Evolutionary conservation across 2,329 filamentous ascomycete genomes (phyloP), one percentile per base, ranked within the genome.

Genomic region (Fonsecaea erecta): DNA sequence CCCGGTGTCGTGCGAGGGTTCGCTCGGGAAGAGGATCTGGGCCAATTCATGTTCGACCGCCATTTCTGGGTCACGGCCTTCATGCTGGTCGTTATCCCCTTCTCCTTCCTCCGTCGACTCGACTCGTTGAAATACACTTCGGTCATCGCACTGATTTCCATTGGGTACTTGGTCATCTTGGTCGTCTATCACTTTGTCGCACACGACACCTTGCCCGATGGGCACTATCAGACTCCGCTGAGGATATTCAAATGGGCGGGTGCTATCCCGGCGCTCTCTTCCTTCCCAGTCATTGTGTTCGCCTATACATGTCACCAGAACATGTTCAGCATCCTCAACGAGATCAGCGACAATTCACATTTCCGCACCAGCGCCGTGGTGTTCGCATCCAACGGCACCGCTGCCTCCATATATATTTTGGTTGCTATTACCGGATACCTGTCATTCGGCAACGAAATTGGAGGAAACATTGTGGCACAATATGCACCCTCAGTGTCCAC

Each of bases 231-330:
- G 60, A 90, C 91, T 12, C 85, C 89, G 9, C 87, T 99, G 65
- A 87, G 90, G 55, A 80, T 92, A 32, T 83, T 97, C 68, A 81
- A 86, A 67, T 97, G 92, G 89, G 89, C 88, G 51, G 92, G 94
- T 7, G 84, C 91, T 2, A 83, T 96, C 9, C 86, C 90, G 37
- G 88, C 90, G 6, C 82, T 99, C 60, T 92, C 92, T 71, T 93
- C 91, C 68, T 87, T 99, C 69, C 95, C 95, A 0, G 93, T 99
- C 60, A 93, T 98, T 63, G 92, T 99, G 1, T 99, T 99, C 82
- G 95, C 94, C n/a, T 99, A 98, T 77, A 99, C 95, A 1, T 99
- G 95, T 76, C 95, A 99, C 78, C 95, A 99, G 75, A 99, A 99
- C 76, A 99, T 99, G 95, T 99, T 99, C 77, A 97, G 94, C 11